Evolutionary conservation across 306 rosid genomes (phyloP).

Genomic region (Castanopsis chinensis): DNA sequence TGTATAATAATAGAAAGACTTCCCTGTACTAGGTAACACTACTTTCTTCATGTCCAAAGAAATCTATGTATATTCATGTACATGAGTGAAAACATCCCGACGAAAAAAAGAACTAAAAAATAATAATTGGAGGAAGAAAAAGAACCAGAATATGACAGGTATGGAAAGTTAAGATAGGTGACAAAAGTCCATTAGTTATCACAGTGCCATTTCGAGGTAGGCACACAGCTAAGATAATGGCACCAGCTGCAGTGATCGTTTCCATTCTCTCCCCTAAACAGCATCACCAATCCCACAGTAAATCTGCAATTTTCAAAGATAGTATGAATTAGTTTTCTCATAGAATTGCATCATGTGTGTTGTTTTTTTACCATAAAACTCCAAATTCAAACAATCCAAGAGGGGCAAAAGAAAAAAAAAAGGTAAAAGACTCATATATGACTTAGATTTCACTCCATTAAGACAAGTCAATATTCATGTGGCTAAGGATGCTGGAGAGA

Average conservation of each 20-base stretch:
- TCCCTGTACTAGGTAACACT: not conserved
- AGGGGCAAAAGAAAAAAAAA: too few species aligned
- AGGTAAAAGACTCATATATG: not conserved
- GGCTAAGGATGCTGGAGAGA: not conserved
- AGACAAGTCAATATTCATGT: not conserved
- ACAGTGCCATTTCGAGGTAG: slow-evolving; percentile 72
- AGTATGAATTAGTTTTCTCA: not conserved
- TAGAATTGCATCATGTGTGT: not conserved
- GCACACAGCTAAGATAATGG: slow-evolving; percentile 67
- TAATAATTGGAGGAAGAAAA: not conserved
- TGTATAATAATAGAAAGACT: not conserved
- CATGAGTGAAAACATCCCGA: not conserved
- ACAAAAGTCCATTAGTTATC: slow-evolving; percentile 15
- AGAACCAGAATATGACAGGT: not conserved
- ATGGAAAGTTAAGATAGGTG: not conserved
- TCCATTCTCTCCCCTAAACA: slow-evolving; percentile 55
- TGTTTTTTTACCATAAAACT: not conserved
- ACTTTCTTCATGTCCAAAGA: not conserved
- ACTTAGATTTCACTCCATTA: not conserved
- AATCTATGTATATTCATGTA: not conserved
- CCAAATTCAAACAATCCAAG: not conserved
- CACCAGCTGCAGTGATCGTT: slow-evolving; percentile 78
- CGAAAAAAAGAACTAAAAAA: not conserved
- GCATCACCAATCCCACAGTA: slow-evolving; percentile 51
- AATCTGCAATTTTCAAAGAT: slow-evolving; percentile 41